phyloP scores from a whole-genome alignment of 495 filamentous ascomycete genomes.

The Aspergillus heteromorphus region DNA sequence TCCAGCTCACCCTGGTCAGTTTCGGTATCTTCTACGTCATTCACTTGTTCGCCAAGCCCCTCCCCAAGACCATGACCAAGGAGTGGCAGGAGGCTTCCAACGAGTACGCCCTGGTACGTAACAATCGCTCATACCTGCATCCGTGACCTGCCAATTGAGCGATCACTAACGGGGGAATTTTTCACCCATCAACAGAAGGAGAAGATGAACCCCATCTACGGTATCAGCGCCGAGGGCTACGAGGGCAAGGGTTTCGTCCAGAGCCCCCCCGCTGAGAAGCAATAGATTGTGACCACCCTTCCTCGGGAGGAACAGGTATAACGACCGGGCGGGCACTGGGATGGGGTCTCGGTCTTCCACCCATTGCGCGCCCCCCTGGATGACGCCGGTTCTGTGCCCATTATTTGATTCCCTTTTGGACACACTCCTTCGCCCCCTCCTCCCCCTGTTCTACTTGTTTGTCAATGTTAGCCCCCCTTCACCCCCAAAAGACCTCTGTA shows the following conservation, averaged over 20 bases:
- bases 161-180: slow-evolving; percentile 3
- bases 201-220: slow-evolving; percentile 85
- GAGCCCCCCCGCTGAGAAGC: slow-evolving; percentile 49
- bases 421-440: slow-evolving; percentile 22
- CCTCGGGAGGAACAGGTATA: slow-evolving; percentile 25
- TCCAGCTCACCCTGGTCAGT: slow-evolving; percentile 53
- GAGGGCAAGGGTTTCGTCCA: slow-evolving; percentile 78
- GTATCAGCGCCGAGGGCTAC: slow-evolving; percentile 76
- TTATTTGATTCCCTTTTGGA: slow-evolving; percentile 12
- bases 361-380: slow-evolving; percentile 11
- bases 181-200: slow-evolving; percentile 52
- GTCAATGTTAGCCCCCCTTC: slow-evolving; percentile 30
- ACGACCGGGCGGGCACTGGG: slow-evolving; percentile 11
- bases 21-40: slow-evolving; percentile 61
- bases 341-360: slow-evolving; percentile 7
- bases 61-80: slow-evolving; percentile 84
- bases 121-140: slow-evolving; percentile 10
- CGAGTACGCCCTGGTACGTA: slow-evolving; percentile 78
- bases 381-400: slow-evolving; percentile 17
- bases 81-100: slow-evolving; percentile 92
- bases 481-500: slow-evolving; percentile 43
- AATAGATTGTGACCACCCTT: slow-evolving; percentile 22
- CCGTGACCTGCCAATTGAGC: neutral
- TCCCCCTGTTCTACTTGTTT: slow-evolving; percentile 33
- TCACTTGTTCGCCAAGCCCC: slow-evolving; percentile 58